A percentile compares a stretch with the other conserved stretches of the same genome.
Conservation (phyloP, 257 asterid genomes). For the Plectranthus barbatus region DNA sequence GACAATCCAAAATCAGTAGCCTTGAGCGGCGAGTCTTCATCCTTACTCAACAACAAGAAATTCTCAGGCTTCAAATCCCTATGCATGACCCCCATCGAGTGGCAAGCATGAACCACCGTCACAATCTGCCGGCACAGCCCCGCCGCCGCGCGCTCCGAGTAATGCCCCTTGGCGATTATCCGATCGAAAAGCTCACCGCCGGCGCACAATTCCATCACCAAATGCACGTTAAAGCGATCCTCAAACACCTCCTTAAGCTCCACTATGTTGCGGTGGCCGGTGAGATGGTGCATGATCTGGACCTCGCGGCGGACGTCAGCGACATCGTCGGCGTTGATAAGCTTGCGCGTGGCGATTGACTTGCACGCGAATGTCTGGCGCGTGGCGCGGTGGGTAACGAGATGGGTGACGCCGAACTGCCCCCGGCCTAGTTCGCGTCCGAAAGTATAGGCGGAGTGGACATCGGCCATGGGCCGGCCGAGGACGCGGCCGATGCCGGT, state of each 20-base stretch:
- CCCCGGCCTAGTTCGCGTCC: slow-evolving; percentile 89
- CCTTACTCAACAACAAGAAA: slow-evolving; percentile 49
- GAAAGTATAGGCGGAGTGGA: slow-evolving; percentile 51
- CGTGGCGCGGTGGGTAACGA: slow-evolving; percentile 56
- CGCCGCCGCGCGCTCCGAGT: slow-evolving; percentile 98
- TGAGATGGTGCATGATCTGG: slow-evolving; percentile 91
- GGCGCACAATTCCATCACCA: slow-evolving; percentile 79
- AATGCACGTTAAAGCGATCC: slow-evolving; percentile 63
- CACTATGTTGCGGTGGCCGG: slow-evolving; percentile 74
- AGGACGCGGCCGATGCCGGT: slow-evolving; percentile 68
- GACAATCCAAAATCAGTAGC: slow-evolving; percentile 89
- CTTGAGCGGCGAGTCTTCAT: slow-evolving; percentile 66
- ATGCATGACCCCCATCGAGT: slow-evolving; percentile 86
- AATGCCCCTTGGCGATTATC: slow-evolving; percentile 73
- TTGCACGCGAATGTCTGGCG: slow-evolving; percentile 62
- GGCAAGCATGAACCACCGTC: slow-evolving; percentile 72
- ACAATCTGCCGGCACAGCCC: slow-evolving; percentile 77
- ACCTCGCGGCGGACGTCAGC: slow-evolving; percentile 88
- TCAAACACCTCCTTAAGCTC: slow-evolving; percentile 77
- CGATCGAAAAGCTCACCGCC: slow-evolving; percentile 87
- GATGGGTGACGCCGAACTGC: slow-evolving; percentile 81
- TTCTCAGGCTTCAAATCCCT: slow-evolving; percentile 89
- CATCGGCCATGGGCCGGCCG: slow-evolving; percentile 69
- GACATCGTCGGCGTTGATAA: slow-evolving; percentile 52
- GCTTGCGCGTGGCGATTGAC: slow-evolving; percentile 81